phyloP scores from a whole-genome alignment of 1,139 yeast genomes.

The Wickerhamiella pararugosa region DNA sequence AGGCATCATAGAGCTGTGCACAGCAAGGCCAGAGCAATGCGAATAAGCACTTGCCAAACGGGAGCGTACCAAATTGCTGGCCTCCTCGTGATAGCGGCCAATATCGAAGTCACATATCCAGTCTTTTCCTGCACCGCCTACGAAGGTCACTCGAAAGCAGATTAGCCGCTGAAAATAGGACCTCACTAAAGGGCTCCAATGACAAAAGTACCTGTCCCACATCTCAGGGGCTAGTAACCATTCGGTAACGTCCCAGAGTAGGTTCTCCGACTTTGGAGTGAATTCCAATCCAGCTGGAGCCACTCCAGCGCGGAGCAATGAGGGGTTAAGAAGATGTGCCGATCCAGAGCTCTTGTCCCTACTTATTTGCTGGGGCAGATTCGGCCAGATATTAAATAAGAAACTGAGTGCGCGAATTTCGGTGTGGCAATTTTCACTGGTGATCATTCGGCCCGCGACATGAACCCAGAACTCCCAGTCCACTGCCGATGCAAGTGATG shows the following conservation, averaged over 20 bases:
- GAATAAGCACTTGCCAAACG: slow-evolving; percentile 17
- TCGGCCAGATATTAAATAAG: slow-evolving; percentile 61
- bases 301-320: not conserved
- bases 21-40: slow-evolving; percentile 16
- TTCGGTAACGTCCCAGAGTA: slow-evolving; percentile 27
- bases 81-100: slow-evolving; percentile 21
- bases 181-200: slow-evolving; percentile 68
- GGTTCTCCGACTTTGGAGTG: slow-evolving; percentile 7
- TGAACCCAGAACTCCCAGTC: slow-evolving; percentile 71
- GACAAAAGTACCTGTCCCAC: slow-evolving; percentile 49
- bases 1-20: slow-evolving; percentile 24
- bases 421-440: slow-evolving; percentile 47
- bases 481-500: slow-evolving; percentile 23
- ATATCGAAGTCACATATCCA: slow-evolving; percentile 19
- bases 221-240: slow-evolving; percentile 39
- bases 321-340: not conserved
- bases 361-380: slow-evolving; percentile 32
- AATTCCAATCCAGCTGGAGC: slow-evolving; percentile 1
- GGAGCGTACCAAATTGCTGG: slow-evolving; percentile 17
- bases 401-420: slow-evolving; percentile 50
- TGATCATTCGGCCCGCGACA: slow-evolving; percentile 42
- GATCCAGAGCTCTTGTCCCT: not conserved
- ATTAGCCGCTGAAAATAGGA: slow-evolving; percentile 52
- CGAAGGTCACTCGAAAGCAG: slow-evolving; percentile 49
- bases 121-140: slow-evolving; percentile 20